phyloP scores from a whole-genome alignment of 1,284 basidiomycete species.

The Tetrapyrgos nigripes region DNA sequence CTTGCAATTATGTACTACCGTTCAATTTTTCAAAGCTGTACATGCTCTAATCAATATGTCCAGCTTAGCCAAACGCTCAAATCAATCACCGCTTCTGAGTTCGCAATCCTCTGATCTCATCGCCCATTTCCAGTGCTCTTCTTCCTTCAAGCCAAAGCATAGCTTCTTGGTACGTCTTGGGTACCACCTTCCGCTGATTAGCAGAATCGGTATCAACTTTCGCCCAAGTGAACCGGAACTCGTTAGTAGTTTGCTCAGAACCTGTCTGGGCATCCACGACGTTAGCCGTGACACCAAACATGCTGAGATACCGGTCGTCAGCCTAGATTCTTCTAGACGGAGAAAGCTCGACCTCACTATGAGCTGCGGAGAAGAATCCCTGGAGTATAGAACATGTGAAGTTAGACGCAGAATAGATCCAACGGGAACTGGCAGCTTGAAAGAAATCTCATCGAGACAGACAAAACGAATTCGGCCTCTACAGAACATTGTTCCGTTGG shows the following conservation, averaged over 20 bases:
- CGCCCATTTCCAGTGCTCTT: conserved; percentile 68
- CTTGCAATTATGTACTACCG: too few relatives aligned
- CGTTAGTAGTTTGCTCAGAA: conserved; percentile 69
- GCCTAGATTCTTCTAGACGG: not conserved
- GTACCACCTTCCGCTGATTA: conserved; percentile 63
- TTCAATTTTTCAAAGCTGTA: too few relatives aligned
- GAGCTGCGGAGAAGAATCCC: conserved; percentile 48
- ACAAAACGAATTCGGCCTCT: conserved; percentile 74
- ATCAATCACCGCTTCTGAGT: not conserved
- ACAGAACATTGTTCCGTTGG: conserved; percentile 76
- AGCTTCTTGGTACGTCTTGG: conserved; percentile 77
- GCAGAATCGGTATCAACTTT: conserved; percentile 46
- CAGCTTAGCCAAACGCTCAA: too few relatives aligned
- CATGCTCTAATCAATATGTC: too few relatives aligned
- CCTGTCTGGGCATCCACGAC: conserved; percentile 80
- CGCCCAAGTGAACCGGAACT: conserved; percentile 76
- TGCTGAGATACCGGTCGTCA: conserved; percentile 44
- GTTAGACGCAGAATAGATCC: conserved; percentile 79
- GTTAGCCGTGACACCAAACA: conserved; percentile 76
- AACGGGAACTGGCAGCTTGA: conserved; percentile 82
- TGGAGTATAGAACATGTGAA: conserved; percentile 69
- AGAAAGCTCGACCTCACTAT: conserved; percentile 49
- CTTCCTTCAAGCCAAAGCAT: conserved; percentile 86
- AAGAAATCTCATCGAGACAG: conserved; percentile 81
- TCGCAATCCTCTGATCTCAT: conserved; percentile 54